phyloP scores from a whole-genome alignment of 176 grass and related monocot genomes.

The Oryza coarctata region DNA sequence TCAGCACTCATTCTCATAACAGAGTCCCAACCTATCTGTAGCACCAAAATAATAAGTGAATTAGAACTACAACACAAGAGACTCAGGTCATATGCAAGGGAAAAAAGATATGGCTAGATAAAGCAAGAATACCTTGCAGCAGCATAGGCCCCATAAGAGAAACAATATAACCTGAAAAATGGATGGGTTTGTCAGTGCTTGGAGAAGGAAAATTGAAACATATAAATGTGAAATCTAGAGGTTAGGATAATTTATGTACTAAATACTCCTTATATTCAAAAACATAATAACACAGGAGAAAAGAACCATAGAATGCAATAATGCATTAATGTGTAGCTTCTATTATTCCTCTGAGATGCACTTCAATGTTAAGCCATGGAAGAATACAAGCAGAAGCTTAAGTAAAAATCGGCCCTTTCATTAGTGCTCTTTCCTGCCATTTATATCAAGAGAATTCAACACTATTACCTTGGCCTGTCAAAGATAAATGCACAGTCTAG shows the following conservation, averaged over 20 bases:
- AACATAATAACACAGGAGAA: background rate
- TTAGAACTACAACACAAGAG: background rate
- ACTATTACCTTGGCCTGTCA: background rate
- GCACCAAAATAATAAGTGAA: conserved; percentile 5
- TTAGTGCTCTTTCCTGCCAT: background rate
- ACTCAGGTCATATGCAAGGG: background rate
- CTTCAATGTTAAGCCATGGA: background rate
- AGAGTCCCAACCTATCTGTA: conserved; percentile 91
- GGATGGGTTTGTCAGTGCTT: background rate
- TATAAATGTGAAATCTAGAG: background rate
- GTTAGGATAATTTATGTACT: background rate
- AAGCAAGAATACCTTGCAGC: conserved; percentile 75
- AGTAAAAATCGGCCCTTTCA: too few species aligned
- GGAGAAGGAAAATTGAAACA: background rate
- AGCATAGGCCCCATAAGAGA: conserved; percentile 83
- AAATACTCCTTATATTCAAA: background rate
- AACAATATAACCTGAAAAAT: conserved; percentile 80
- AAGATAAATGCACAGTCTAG: background rate
- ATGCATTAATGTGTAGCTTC: background rate
- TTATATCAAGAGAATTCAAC: background rate
- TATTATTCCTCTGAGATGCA: background rate
- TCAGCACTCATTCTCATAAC: conserved; percentile 96
- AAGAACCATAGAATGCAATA: background rate
- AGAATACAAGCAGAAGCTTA: conserved; percentile 18
- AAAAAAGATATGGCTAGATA: background rate